phyloP scores from a whole-genome alignment of 768 basidiomycete genomes.

The Tephrocybe sp. region DNA sequence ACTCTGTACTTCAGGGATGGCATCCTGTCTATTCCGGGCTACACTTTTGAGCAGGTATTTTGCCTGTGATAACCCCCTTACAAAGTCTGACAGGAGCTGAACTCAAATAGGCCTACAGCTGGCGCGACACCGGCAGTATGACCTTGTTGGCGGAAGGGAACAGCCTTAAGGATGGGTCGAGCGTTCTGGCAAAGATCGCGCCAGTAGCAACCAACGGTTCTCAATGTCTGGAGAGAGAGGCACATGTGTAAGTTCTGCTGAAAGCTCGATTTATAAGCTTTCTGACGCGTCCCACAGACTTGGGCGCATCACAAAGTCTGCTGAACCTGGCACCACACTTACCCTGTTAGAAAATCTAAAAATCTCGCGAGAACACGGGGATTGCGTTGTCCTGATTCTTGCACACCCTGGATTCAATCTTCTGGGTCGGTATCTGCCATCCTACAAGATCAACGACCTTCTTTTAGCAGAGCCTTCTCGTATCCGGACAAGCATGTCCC shows the following conservation, averaged over 20 bases:
- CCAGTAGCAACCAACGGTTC: conserved; percentile 72
- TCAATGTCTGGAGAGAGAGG: conserved; percentile 70
- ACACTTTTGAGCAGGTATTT: conserved; percentile 67
- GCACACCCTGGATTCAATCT: conserved; percentile 69
- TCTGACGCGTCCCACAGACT: conserved; percentile 35
- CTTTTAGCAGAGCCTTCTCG: conserved; percentile 57
- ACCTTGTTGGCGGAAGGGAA: conserved; percentile 68
- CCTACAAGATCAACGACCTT: conserved; percentile 64
- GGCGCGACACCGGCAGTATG: conserved; percentile 75
- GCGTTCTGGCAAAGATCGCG: conserved; percentile 72
- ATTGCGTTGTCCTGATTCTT: conserved; percentile 72
- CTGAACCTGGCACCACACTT: conserved; percentile 52
- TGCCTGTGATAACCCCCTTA: neutral
- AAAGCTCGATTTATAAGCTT: neutral
- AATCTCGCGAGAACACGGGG: conserved; percentile 63
- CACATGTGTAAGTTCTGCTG: conserved; percentile 56
- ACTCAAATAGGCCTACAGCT: conserved; percentile 49
- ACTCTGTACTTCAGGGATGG: conserved; percentile 59
- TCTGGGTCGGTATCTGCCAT: conserved; percentile 69
- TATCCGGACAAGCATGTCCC: conserved; percentile 38
- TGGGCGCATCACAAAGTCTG: conserved; percentile 44
- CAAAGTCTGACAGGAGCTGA: neutral
- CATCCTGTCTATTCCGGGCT: conserved; percentile 67
- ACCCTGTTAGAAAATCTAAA: conserved; percentile 66
- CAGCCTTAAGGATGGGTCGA: conserved; percentile 68